These are phyloP conservation scores for Talaromyces sp. DNA, from an alignment of 2,329 filamentous ascomycete species.

Conservation along the genomic window DNA sequence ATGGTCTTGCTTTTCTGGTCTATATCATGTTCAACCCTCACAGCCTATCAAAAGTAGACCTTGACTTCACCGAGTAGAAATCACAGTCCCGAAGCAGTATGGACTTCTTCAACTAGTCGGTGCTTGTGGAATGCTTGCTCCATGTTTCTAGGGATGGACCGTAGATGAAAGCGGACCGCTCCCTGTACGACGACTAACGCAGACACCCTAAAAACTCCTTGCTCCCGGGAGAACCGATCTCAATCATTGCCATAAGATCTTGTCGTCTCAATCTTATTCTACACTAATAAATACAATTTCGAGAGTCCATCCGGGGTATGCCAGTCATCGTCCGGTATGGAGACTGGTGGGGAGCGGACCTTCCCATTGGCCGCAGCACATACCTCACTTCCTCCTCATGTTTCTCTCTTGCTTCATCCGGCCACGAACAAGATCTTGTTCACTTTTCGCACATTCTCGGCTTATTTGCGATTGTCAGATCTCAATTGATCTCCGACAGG, in stretches of 20 bases:
- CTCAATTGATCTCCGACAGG: not conserved
- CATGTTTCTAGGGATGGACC: not conserved
- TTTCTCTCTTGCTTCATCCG: not conserved
- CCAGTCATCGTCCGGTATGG: slow-evolving; percentile 13
- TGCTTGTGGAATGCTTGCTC: slow-evolving; percentile 2
- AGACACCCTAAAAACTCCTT: not conserved
- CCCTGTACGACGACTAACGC: not conserved
- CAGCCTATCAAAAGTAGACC: not conserved
- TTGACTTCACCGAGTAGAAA: not conserved
- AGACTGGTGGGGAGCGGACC: slow-evolving; percentile 11
- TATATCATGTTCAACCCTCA: not conserved
- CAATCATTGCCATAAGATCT: not conserved
- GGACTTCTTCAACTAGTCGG: not conserved
- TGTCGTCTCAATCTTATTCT: no score
- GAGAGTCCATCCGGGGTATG: not conserved
- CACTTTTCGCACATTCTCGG: slow-evolving; percentile 12
- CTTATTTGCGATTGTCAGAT: not conserved
- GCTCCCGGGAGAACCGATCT: not conserved
- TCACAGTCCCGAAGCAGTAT: not conserved
- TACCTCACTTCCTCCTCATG: slow-evolving; percentile 1
- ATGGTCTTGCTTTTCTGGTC: not conserved
- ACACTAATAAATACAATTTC: not conserved
- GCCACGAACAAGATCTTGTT: slow-evolving; percentile 7
- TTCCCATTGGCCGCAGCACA: slow-evolving; percentile 13
- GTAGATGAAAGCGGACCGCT: slow-evolving; percentile 2